Conservation (phyloP, 140 eudicot species). For the Ambrosia hybrid region DNA sequence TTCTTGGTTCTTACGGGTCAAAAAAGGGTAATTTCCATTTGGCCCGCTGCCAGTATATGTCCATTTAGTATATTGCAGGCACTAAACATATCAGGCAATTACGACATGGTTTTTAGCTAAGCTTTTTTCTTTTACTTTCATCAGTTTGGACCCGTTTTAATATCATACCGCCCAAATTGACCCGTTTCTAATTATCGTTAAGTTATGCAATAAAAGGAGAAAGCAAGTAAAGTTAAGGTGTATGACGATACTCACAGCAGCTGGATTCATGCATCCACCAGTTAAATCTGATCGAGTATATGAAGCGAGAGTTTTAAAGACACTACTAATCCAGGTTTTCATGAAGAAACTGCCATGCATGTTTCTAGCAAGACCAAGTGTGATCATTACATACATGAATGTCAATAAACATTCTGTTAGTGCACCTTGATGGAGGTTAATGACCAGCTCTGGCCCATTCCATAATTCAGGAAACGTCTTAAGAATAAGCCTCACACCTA, state of each 20-base stretch:
- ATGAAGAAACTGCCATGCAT: conserved; percentile 57
- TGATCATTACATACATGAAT: conserved; percentile 52
- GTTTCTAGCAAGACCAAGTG: conserved; percentile 50
- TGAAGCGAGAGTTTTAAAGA: conserved; percentile 78
- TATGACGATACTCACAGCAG: conserved; percentile 53
- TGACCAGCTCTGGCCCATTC: conserved; percentile 65
- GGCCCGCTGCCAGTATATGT: too few species aligned
- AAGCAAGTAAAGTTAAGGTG: too few species aligned
- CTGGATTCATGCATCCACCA: conserved; percentile 97
- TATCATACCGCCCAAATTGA: too few species aligned
- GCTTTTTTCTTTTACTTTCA: too few species aligned
- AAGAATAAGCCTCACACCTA: conserved; percentile 60
- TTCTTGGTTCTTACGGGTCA: too few species aligned
- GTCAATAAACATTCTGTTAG: conserved; percentile 79
- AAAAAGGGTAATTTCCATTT: too few species aligned
- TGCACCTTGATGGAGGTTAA: conserved; percentile 76
- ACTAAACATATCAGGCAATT: too few species aligned
- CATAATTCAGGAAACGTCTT: conserved; percentile 58
- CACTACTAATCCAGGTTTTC: conserved; percentile 84
- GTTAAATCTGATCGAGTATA: conserved; percentile 52
- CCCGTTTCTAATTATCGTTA: too few species aligned
- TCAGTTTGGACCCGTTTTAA: too few species aligned
- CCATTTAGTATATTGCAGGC: too few species aligned
- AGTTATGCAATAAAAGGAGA: too few species aligned
- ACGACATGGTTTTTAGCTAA: too few species aligned